Base-by-base conservation (phyloP, 2,329 filamentous ascomycete genomes). In the Arthrobotrys entomopaga region DNA sequence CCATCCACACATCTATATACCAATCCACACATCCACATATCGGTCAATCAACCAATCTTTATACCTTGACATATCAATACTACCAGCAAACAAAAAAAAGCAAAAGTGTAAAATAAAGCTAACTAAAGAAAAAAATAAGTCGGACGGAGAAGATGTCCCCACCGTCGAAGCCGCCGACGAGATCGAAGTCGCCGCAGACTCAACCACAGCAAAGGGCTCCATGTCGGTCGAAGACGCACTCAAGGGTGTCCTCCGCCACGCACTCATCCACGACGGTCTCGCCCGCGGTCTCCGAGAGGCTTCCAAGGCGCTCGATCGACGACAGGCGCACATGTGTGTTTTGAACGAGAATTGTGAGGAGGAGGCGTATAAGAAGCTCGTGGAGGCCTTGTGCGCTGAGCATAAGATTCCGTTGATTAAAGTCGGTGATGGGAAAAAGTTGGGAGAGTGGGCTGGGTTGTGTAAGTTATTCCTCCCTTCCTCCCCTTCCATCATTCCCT, bases 351-450 rank as follows among this genome's bases (percentile, higher is more conserved):
- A 91, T 80, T 99, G 95, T 88, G 95, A 99, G 88, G 95, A 99
- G 89, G 95, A 99, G 86, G 94, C 95, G 80, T 99, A 99, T 89
- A 99, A 99, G 93, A 99, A 99, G 91, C 90, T 99, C 79, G 94
- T 99, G 81, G 91, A 98, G 80, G 95, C 95, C 77, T 91, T 99
- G 76, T 99, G 95, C 91, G 92, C 91, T 78, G 95, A 99, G 90
- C 95, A 99, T 88, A 97, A 97, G 90, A 99, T 99, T 82, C 95
- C 95, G 79, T 87, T 99, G 81, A 99, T 99, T 89, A 98, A 99
- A 92, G 95, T 99, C 78, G 94, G 93, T 80, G 95, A 99, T 85
- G 95, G 95, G 85, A 99, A 99, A 91, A 92, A 97, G 89, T 88
- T 99, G 81, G 95, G 95, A 87, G 95, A 99, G 88, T 99, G 95